Evolutionary conservation across 192 early-diverging fungal genomes (phyloP).

Genomic region (Spizellomyces sp.): DNA sequence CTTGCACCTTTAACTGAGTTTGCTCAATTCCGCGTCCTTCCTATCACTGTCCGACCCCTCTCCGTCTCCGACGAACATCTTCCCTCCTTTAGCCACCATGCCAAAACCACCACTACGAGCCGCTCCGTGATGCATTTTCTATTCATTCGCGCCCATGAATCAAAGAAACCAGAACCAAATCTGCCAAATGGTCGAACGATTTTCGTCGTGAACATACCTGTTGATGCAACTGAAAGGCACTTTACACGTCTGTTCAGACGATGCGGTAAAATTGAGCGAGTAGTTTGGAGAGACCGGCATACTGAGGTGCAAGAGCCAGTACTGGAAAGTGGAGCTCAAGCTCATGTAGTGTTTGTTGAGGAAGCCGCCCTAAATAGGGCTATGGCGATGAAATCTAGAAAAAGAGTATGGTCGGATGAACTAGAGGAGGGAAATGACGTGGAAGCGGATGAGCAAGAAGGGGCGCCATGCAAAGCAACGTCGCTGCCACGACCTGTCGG

Average conservation of each 20-base stretch:
- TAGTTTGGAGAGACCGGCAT: conserved; percentile 17
- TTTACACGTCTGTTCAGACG: conserved; percentile 45
- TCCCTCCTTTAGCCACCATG: conserved; percentile 11
- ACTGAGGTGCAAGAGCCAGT: conserved; percentile 4
- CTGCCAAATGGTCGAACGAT: conserved; percentile 38
- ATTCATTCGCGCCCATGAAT: conserved; percentile 30
- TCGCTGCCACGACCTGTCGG: conserved; percentile 27
- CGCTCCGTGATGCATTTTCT: conserved; percentile 4
- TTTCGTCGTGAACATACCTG: conserved; percentile 46
- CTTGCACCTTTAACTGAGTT: conserved; percentile 16
- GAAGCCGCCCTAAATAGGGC: conserved; percentile 63
- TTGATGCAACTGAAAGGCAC: conserved; percentile 41
- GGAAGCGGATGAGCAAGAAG: conserved; percentile 36
- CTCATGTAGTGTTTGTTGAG: conserved; percentile 61
- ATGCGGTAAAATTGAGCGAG: conserved; percentile 44
- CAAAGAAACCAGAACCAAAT: conserved; percentile 2
- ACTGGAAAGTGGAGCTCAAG: conserved; percentile 14
- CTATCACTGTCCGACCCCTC: conserved; percentile 20
- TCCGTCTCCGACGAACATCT: conserved; percentile 16
- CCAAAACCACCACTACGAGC: neutral
- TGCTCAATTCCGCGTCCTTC: conserved; percentile 25
- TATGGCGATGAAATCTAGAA: conserved; percentile 61
- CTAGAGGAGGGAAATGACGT: conserved; percentile 29
- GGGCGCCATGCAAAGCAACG: conserved; percentile 35
- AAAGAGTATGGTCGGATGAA: conserved; percentile 63